Percentiles rank a stretch among this genome's conserved stretches.
Evolutionary conservation across 2,329 filamentous ascomycete genomes (phyloP).

Genomic region (Aplosporella prunicola): DNA sequence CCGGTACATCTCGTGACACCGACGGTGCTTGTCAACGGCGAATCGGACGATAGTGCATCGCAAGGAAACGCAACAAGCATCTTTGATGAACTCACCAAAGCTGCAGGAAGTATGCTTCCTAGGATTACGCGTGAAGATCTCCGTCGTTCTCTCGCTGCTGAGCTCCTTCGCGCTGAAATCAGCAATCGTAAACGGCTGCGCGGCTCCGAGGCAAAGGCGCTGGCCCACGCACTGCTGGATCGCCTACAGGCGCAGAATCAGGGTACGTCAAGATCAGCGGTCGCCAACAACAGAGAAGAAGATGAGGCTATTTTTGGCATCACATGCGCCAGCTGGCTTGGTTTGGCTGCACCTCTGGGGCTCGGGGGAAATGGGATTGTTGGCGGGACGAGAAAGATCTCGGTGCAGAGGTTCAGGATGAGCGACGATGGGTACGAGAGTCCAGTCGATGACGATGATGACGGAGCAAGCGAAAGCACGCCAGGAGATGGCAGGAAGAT

Average conservation of each 20-base stretch:
- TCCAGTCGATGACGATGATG: slow-evolving; percentile 32
- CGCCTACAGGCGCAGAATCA: slow-evolving; percentile 17
- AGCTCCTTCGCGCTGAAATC: slow-evolving; percentile 38
- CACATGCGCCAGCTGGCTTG: slow-evolving; percentile 35
- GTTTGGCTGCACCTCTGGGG: slow-evolving; percentile 25
- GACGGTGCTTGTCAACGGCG: slow-evolving; percentile 45
- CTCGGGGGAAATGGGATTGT: slow-evolving; percentile 26
- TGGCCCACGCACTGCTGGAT: slow-evolving; percentile 36
- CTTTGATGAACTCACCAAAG: slow-evolving; percentile 5
- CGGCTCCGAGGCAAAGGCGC: slow-evolving; percentile 37
- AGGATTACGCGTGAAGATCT: slow-evolving; percentile 29
- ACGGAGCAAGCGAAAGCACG: slow-evolving; percentile 4
- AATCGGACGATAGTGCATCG: slow-evolving; percentile 15
- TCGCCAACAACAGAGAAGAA: slow-evolving; percentile 19
- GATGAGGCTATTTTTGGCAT: slow-evolving; percentile 29
- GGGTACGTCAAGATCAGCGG: neutral
- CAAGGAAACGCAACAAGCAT: slow-evolving; percentile 2
- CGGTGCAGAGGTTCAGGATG: slow-evolving; percentile 33
- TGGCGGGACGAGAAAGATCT: slow-evolving; percentile 26
- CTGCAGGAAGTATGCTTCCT: neutral
- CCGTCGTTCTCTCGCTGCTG: slow-evolving; percentile 37
- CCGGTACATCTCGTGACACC: slow-evolving; percentile 55
- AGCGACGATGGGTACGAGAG: slow-evolving; percentile 31
- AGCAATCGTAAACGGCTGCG: slow-evolving; percentile 34
- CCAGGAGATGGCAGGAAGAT: slow-evolving; percentile 15